phyloP scores from a whole-genome alignment of 2,329 filamentous ascomycete genomes.

The Whalleya microplaca region DNA sequence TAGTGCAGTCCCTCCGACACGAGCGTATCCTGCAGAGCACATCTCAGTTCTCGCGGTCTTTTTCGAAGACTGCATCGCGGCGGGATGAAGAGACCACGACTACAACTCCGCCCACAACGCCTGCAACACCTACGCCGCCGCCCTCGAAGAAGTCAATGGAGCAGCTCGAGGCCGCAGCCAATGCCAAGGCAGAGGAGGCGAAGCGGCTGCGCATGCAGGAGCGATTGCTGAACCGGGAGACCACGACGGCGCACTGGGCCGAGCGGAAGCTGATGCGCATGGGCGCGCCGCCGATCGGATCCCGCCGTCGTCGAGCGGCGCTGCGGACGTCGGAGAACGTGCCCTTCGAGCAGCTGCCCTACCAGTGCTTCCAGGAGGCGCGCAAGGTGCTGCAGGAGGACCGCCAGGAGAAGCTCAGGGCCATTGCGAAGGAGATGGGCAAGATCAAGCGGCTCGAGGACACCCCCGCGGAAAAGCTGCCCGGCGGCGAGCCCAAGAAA shows the following conservation, averaged over 20 bases:
- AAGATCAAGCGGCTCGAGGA: constrained; percentile 71
- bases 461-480: constrained; percentile 57
- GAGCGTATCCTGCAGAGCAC: constrained; percentile 34
- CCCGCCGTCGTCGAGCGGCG: constrained; percentile 79
- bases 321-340: constrained; percentile 67
- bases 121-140: constrained; percentile 23
- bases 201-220: constrained; percentile 38
- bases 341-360: constrained; percentile 92
- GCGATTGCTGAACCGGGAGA: constrained; percentile 64
- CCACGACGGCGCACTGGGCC: constrained; percentile 65
- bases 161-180: constrained; percentile 23
- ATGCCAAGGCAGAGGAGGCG: constrained; percentile 26
- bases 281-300: constrained; percentile 76
- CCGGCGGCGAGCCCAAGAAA: constrained; percentile 67
- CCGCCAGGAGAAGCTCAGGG: constrained; percentile 75
- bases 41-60: constrained; percentile 39
- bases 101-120: constrained; percentile 24
- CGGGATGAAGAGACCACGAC: constrained; percentile 42
- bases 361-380: constrained; percentile 97
- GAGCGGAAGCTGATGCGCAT: constrained; percentile 71
- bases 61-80: constrained; percentile 41
- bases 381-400: constrained; percentile 81
- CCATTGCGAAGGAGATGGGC: constrained; percentile 69
- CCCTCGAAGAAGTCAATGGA: constrained; percentile 20
- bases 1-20: constrained; percentile 57